Evolutionary conservation across 768 basidiomycete genomes (phyloP).

Genomic region (Mycena olivaceomarginata): DNA sequence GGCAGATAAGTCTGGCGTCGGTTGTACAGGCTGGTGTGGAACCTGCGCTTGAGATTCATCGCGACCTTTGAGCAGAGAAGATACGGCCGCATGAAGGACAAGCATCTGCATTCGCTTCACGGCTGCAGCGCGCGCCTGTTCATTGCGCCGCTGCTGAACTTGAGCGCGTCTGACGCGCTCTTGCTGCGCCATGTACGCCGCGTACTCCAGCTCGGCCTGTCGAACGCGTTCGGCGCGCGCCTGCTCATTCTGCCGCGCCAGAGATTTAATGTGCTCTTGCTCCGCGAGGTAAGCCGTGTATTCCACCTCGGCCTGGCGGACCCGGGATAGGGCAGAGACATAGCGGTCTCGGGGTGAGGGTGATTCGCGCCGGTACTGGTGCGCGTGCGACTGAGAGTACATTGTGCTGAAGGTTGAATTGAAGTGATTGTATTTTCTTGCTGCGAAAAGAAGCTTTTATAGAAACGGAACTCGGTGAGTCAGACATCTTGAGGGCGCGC

Average conservation of each 20-base stretch:
- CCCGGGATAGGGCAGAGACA: slow-evolving; percentile 24
- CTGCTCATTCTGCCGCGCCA: slow-evolving; percentile 1
- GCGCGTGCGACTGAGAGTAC: slow-evolving; percentile 15
- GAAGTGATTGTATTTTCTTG: background rate
- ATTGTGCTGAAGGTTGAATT: slow-evolving; percentile 13
- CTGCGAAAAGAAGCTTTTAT: slow-evolving; percentile 17
- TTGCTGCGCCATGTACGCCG: slow-evolving; percentile 17
- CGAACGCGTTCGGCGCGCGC: slow-evolving; percentile 9
- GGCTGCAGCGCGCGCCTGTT: slow-evolving; percentile 7
- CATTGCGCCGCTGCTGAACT: background rate
- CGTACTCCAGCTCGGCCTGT: slow-evolving; percentile 22
- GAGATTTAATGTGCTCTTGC: slow-evolving; percentile 7
- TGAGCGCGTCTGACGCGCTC: background rate
- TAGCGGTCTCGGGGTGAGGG: slow-evolving; percentile 22
- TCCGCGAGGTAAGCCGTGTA: slow-evolving; percentile 31
- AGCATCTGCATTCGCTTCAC: slow-evolving; percentile 10
- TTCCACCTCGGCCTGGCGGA: slow-evolving; percentile 29
- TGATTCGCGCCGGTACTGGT: background rate
- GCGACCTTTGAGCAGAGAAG: slow-evolving; percentile 9
- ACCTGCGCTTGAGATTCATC: background rate
- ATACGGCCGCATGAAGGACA: slow-evolving; percentile 21
- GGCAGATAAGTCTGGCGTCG: background rate
- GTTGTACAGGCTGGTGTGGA: background rate
- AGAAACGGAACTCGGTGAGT: slow-evolving; percentile 14
- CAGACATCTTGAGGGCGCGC: slow-evolving; percentile 25